Evolutionary conservation across 768 basidiomycete genomes (phyloP).

Genomic region (Podaxis carcinomalis): DNA sequence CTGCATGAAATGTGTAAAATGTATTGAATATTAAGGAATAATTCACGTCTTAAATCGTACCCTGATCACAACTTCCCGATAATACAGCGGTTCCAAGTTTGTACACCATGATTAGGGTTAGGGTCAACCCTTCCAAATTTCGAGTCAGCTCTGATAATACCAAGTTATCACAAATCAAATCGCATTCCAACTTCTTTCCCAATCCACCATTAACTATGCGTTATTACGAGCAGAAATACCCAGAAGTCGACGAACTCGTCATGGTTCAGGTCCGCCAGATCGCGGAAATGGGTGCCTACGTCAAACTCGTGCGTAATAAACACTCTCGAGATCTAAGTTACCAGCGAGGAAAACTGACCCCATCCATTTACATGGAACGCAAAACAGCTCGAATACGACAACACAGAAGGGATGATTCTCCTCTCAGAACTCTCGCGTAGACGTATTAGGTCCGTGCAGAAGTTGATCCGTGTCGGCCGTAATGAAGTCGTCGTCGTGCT

Average conservation of each 20-base stretch:
- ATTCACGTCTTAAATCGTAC: neutral
- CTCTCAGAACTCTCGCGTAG: slow-evolving; percentile 96
- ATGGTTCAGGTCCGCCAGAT: slow-evolving; percentile 99
- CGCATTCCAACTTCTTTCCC: neutral
- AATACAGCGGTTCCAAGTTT: neutral
- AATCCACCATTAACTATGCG: slow-evolving; percentile 50
- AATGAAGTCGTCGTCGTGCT: slow-evolving; percentile 99
- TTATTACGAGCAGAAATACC: slow-evolving; percentile 91
- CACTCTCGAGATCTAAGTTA: neutral
- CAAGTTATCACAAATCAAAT: slow-evolving; percentile 4
- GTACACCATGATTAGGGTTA: neutral
- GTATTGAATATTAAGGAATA: too few relatives aligned
- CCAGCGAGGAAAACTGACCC: neutral
- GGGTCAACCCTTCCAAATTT: neutral
- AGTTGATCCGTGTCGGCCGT: slow-evolving; percentile 93
- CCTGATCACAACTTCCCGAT: neutral
- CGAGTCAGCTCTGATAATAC: neutral
- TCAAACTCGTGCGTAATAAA: slow-evolving; percentile 73
- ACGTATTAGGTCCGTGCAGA: slow-evolving; percentile 96
- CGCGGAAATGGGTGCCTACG: slow-evolving; percentile 99
- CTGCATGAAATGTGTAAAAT: too few relatives aligned
- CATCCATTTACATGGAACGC: neutral
- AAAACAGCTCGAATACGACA: slow-evolving; percentile 91
- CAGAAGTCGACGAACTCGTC: slow-evolving; percentile 96
- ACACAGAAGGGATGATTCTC: slow-evolving; percentile 99